These are phyloP conservation scores for Wilcoxina mikolae DNA, from an alignment of 495 filamentous ascomycete genomes.

Conservation along the genomic window DNA sequence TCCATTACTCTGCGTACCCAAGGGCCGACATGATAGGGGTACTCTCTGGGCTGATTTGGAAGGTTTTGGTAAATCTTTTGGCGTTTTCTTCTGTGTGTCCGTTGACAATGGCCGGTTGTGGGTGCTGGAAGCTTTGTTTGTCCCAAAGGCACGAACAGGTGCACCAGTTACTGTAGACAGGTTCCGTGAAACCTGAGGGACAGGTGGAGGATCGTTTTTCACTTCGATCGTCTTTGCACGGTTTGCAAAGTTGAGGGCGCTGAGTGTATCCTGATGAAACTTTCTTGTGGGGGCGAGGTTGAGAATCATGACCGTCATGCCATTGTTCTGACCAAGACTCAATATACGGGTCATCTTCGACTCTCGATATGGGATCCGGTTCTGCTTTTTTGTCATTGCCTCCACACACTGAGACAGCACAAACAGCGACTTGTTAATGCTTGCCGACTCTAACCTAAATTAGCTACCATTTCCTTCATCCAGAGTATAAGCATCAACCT, in stretches of 20 bases:
- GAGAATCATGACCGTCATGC: slow-evolving; percentile 89
- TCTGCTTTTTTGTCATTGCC: slow-evolving; percentile 67
- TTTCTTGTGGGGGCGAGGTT: slow-evolving; percentile 71
- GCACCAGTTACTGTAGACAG: slow-evolving; percentile 6
- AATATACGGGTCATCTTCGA: slow-evolving; percentile 96
- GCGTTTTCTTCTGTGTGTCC: neutral
- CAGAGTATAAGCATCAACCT: neutral
- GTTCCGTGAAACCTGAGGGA: slow-evolving; percentile 7
- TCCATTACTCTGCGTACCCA: slow-evolving; percentile 19
- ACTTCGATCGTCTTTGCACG: slow-evolving; percentile 94
- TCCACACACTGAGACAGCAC: slow-evolving; percentile 92
- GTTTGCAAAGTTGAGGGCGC: slow-evolving; percentile 87
- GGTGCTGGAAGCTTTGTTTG: slow-evolving; percentile 14
- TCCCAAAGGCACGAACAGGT: slow-evolving; percentile 21
- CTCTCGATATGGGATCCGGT: slow-evolving; percentile 82
- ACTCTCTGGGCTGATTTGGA: slow-evolving; percentile 30
- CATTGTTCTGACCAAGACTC: slow-evolving; percentile 86
- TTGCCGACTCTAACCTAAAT: slow-evolving; percentile 62
- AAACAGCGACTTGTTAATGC: slow-evolving; percentile 96
- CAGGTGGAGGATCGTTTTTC: slow-evolving; percentile 34
- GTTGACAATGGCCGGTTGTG: slow-evolving; percentile 1
- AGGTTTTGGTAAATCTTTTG: slow-evolving; percentile 10
- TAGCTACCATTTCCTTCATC: neutral
- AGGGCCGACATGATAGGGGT: slow-evolving; percentile 14
- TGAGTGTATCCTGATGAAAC: slow-evolving; percentile 87